Evolutionary conservation across 176 grass and related monocot genomes (phyloP), one percentile per base, ranked within the genome.

Genomic region (Saccharum spontaneum): DNA sequence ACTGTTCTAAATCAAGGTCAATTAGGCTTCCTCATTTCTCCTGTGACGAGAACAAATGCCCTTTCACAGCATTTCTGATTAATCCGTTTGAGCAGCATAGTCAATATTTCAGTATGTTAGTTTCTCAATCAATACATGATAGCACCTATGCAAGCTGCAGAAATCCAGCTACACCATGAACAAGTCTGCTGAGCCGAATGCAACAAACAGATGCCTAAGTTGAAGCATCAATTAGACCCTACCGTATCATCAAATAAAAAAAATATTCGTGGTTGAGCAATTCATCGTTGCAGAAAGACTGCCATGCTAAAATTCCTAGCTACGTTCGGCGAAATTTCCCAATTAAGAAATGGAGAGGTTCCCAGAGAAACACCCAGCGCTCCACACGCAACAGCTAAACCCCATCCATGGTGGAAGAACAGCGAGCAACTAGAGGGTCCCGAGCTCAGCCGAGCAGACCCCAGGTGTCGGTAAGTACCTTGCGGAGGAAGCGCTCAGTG

Each of bases 401-500:
- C 38, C 40, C 24, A 71, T 34, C 60, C 64, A 84, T 23, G 31
- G 67, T 20, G 11, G 34, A 1, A 15, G 9, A 41, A n/a, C 22
- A 69, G 57, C 0, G 38, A 73, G 4, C 39, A 41, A 9, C 4
- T 24, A 65, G 12, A 60, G 38, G n/a, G 15, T 49, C 20, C 52
- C 43, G 20, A 50, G 50, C 34, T 64, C 37, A 73, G 22, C 10
- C 48, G 23, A 75, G 20, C 37, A 67, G 44, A 39, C 46, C 22
- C 4, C 38, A 4, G 49, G 12, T 20, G 23, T 16, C 36, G 24
- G 66, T 8, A 71, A 28, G 30, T 94, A 99, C 97, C 97, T 99
- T 99, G 75, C 97, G 97, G 34, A 99, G 97, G 23, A 92, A 89
- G 67, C 97, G 90, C 94, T 92, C 97, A 17, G 86, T 86, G 73